Percentiles rank a stretch among this genome's conserved stretches.
Evolutionary conservation across 192 early-diverging fungal genomes (phyloP).

Genomic region (Endogone sp.): DNA sequence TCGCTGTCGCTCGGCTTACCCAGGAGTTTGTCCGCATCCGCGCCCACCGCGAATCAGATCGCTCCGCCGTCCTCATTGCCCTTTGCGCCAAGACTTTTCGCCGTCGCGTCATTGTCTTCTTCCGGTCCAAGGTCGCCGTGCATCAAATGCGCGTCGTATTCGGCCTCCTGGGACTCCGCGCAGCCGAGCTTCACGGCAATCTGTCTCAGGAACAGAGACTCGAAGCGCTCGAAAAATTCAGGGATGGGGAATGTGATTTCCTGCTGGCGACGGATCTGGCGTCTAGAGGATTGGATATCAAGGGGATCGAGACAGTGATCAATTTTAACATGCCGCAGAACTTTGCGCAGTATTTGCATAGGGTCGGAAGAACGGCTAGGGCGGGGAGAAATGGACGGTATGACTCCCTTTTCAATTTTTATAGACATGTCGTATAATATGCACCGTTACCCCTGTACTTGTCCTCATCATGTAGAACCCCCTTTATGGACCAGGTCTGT

Average conservation of each 20-base stretch:
- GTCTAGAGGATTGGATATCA: conserved; percentile 94
- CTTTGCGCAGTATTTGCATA: conserved; percentile 91
- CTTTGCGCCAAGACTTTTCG: conserved; percentile 83
- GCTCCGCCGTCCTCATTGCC: conserved; percentile 80
- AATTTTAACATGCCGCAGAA: conserved; percentile 97
- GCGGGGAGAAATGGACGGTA: conserved; percentile 75
- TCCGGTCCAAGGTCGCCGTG: conserved; percentile 89
- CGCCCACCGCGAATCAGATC: conserved; percentile 75
- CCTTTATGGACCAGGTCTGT: too few species aligned
- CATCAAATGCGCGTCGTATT: conserved; percentile 99
- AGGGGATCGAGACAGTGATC: conserved; percentile 95
- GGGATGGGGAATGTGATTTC: conserved; percentile 80
- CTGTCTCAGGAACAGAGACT: conserved; percentile 88
- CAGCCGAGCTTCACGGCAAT: conserved; percentile 94
- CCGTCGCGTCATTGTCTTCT: conserved; percentile 84
- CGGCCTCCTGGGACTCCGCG: conserved; percentile 79
- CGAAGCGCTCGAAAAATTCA: conserved; percentile 87
- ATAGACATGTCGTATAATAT: conserved; percentile 2
- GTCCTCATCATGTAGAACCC: too few species aligned
- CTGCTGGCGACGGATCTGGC: conserved; percentile 96
- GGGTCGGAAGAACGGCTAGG: conserved; percentile 95
- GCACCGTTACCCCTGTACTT: not conserved
- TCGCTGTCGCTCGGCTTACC: conserved; percentile 68
- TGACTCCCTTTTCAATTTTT: not conserved
- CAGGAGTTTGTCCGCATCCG: conserved; percentile 98